Percentiles rank a stretch among this genome's conserved stretches.
Conservation (phyloP, 164 flowering plant species). For the Dillenia suffruticosa region DNA sequence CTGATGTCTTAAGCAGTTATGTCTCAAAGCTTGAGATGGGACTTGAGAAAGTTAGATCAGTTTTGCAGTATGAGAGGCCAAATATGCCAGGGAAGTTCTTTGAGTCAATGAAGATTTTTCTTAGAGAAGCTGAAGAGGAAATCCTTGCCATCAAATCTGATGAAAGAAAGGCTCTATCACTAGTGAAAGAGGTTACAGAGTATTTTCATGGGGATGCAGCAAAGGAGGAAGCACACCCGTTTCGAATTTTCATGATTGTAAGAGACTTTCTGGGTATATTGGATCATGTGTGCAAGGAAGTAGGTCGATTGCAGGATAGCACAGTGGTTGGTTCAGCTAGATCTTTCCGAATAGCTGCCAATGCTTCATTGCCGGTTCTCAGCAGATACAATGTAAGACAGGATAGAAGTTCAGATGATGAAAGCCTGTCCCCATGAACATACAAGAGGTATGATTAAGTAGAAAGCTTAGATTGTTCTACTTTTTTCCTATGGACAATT, state of each 20-base stretch:
- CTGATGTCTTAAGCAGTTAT: conserved; percentile 75
- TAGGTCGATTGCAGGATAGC: conserved; percentile 65
- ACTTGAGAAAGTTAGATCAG: conserved; percentile 61
- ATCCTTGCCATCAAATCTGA: conserved; percentile 54
- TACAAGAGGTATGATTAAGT: neutral
- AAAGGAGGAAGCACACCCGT: conserved; percentile 93
- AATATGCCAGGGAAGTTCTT: conserved; percentile 61
- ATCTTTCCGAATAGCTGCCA: conserved; percentile 74
- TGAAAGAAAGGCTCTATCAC: conserved; percentile 58
- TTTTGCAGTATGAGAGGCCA: conserved; percentile 56
- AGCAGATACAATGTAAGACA: conserved; percentile 50
- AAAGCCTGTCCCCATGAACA: conserved; percentile 50
- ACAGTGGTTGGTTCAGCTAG: conserved; percentile 67
- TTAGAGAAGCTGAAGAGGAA: conserved; percentile 66
- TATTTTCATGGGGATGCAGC: conserved; percentile 91
- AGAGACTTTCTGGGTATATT: conserved; percentile 81
- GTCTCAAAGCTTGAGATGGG: conserved; percentile 83
- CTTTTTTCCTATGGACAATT: too few species aligned
- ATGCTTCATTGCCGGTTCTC: conserved; percentile 77
- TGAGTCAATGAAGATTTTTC: conserved; percentile 58
- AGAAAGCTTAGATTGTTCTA: too few species aligned
- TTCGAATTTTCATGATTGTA: conserved; percentile 88
- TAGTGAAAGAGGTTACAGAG: conserved; percentile 82
- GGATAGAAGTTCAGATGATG: conserved; percentile 63
- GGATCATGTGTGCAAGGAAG: conserved; percentile 96